A percentile compares a stretch with the other conserved stretches of the same genome.
Evolutionary conservation across 305 asterid species (phyloP).

Genomic region (Fraxinus velutina): DNA sequence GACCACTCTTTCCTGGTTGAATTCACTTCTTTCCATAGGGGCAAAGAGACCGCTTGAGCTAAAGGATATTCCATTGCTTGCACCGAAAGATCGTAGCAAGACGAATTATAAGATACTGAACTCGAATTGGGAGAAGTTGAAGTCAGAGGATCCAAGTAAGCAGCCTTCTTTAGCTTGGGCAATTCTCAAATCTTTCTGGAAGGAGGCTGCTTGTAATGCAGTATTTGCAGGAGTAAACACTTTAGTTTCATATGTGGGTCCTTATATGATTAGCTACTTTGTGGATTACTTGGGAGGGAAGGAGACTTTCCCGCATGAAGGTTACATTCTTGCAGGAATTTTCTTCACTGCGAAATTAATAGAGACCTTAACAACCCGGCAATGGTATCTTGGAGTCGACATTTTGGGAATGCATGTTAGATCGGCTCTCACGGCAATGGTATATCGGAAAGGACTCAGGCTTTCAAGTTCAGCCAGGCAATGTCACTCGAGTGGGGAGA

Average conservation of each 20-base stretch:
- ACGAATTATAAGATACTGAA: constrained; percentile 71
- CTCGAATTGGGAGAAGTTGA: constrained; percentile 82
- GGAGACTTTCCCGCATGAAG: constrained; percentile 73
- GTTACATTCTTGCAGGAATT: constrained; percentile 82
- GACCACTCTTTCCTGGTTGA: constrained; percentile 87
- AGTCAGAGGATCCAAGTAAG: constrained; percentile 50
- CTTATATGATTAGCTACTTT: constrained; percentile 90
- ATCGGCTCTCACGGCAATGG: constrained; percentile 98
- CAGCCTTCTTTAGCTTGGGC: constrained; percentile 89
- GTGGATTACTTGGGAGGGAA: constrained; percentile 84
- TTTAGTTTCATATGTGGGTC: constrained; percentile 90
- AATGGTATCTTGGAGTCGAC: constrained; percentile 98
- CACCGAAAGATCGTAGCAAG: constrained; percentile 84
- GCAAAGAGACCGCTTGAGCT: constrained; percentile 91
- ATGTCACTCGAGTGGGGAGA: constrained; percentile 86
- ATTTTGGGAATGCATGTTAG: constrained; percentile 97
- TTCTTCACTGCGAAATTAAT: constrained; percentile 79
- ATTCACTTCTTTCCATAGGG: constrained; percentile 86
- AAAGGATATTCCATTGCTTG: constrained; percentile 83
- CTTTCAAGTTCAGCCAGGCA: constrained; percentile 92
- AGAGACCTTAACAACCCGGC: constrained; percentile 81
- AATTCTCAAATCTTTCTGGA: constrained; percentile 82
- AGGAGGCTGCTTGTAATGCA: constrained; percentile 87
- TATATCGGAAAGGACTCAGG: constrained; percentile 80
- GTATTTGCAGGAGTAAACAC: constrained; percentile 82